These are phyloP conservation scores for Aegilops tauschii DNA, from an alignment of 176 grass and related monocot genomes.

Conservation along the genomic window DNA sequence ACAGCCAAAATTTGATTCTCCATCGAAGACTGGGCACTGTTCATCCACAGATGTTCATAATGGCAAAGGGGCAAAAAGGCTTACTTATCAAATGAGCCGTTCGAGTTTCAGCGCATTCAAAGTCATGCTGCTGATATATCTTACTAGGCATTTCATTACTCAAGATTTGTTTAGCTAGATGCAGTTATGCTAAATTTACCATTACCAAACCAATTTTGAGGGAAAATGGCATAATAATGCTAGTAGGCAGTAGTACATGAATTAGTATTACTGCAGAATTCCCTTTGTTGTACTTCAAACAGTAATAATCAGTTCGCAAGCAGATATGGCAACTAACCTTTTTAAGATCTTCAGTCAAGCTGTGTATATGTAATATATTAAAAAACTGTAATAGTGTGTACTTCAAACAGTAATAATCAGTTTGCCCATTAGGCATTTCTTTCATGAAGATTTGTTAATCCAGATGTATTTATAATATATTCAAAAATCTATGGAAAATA, in stretches of 20 bases:
- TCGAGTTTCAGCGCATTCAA: constrained; percentile 80
- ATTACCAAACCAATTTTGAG: neutral
- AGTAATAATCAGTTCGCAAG: neutral
- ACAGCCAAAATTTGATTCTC: too few species aligned
- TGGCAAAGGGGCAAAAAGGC: neutral
- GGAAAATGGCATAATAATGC: too few species aligned
- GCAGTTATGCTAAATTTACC: neutral
- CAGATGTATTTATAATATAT: neutral
- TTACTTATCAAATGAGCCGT: constrained; percentile 95
- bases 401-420: too few species aligned
- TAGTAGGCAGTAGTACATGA: neutral
- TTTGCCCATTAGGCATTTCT: neutral
- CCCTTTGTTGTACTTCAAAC: neutral
- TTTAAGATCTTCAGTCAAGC: neutral
- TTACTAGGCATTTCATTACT: neutral
- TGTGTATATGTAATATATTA: neutral
- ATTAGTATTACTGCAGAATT: neutral
- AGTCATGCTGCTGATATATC: constrained; percentile 50
- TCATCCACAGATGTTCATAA: too few species aligned
- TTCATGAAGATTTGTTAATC: neutral
- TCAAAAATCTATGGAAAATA: neutral
- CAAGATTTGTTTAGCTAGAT: neutral
- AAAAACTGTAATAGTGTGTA: too few species aligned
- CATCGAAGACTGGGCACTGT: too few species aligned
- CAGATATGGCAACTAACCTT: neutral